Evolutionary conservation across 495 filamentous ascomycete species (phyloP), one percentile per base, ranked within the genome.

Genomic region (Neurospora hispaniola): DNA sequence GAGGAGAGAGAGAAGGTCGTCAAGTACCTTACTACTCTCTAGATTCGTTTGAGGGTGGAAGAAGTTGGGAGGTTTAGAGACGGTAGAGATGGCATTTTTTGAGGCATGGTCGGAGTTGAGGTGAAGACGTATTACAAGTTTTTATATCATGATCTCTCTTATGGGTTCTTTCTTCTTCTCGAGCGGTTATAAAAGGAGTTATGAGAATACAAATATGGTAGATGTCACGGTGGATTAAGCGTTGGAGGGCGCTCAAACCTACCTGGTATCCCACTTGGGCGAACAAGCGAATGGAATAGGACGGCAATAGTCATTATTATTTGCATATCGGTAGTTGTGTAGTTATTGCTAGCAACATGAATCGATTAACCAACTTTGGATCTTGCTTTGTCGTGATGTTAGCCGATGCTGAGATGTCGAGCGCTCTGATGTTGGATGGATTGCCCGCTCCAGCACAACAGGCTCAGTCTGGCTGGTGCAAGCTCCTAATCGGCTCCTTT

Each of bases 1-100:
- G 89, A 87, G 71, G 95, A 99, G 85, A 89, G 93, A 75, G 95
- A 98, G 82, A 89, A 91, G 82, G 86, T 95, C 5, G 82, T 98
- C 69, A 93, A 90, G 84, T 92, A 86, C 77, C 84, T 96, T 66
- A 66, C 54, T 38, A 66, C 54, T 18, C 54, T 66, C 14, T 66
- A 66, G 35, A 23, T 66, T 14, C 9, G 54, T 66, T 16, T 16
- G 23, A 62, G 54, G 54, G 18, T 14, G 54, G 8, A 66, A 66
- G 27, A 14, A 66, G 20, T 23, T 59, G 35, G 35, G 35, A 5
- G 35, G 35, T 38, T 38, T 38, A 38, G 35, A 38, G 35, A 38
- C 27, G 27, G 27, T 31, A 31, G 27, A 38, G 35, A 6, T 38
- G 35, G 35, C 35, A 38, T 38, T 38, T 38, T 38, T 38, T 38